phyloP scores from a whole-genome alignment of 208 protist genomes.

The Histomonas meleagridis region DNA sequence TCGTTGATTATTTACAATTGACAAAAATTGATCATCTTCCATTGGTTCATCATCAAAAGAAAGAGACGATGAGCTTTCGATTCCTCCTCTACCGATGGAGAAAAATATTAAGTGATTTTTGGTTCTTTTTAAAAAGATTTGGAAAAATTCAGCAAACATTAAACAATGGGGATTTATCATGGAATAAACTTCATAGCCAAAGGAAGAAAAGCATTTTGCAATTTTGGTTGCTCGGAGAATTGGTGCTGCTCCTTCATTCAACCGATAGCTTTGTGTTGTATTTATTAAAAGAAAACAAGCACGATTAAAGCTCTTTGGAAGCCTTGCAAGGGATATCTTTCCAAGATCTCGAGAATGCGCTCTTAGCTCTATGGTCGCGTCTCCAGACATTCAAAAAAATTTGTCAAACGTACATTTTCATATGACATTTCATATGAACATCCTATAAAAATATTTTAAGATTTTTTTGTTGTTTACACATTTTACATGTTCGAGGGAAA shows the following conservation, averaged over 20 bases:
- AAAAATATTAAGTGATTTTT: not conserved
- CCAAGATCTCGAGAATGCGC: not conserved
- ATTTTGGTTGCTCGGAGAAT: not conserved
- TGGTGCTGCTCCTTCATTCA: not conserved
- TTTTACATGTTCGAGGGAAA: too few species aligned
- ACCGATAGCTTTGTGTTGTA: not conserved
- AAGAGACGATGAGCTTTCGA: not conserved
- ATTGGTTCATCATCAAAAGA: conserved; percentile 9
- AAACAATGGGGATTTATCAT: not conserved
- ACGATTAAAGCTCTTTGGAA: not conserved
- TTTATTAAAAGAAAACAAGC: not conserved
- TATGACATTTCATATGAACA: too few species aligned
- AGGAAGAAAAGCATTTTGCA: not conserved
- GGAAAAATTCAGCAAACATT: not conserved
- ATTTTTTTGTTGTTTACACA: too few species aligned
- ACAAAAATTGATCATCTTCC: not conserved
- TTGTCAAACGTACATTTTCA: too few species aligned
- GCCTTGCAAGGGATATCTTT: not conserved
- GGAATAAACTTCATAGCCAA: conserved; percentile 1
- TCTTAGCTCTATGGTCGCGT: not conserved
- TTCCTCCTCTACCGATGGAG: not conserved
- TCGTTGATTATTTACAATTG: not conserved
- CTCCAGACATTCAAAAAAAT: conserved; percentile 34
- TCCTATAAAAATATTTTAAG: too few species aligned
- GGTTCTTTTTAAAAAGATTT: not conserved